phyloP scores from a whole-genome alignment of 2,329 filamentous ascomycete species.

The Fusarium clavum region DNA sequence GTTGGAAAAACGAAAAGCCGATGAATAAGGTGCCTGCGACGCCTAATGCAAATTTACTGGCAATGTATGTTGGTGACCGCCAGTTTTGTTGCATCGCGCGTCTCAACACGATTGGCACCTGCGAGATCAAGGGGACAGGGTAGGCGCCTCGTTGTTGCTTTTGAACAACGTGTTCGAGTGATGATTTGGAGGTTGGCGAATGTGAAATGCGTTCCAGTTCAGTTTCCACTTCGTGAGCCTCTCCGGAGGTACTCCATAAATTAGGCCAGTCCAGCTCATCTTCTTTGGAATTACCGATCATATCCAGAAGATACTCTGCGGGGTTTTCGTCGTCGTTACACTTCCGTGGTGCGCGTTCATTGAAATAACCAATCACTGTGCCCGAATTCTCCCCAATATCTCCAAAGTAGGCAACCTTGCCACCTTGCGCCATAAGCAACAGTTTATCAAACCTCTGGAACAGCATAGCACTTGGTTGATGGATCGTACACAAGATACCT shows the following conservation, averaged over 20 bases:
- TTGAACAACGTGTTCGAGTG: neutral
- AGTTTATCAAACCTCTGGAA: slow-evolving; percentile 70
- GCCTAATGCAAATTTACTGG: slow-evolving; percentile 74
- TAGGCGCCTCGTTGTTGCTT: neutral
- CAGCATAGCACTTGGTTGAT: slow-evolving; percentile 65
- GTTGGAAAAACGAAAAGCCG: slow-evolving; percentile 75
- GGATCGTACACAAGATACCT: slow-evolving; percentile 66
- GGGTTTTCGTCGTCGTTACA: slow-evolving; percentile 70
- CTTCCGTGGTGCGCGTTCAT: slow-evolving; percentile 69
- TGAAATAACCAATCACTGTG: slow-evolving; percentile 72
- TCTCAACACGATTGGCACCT: slow-evolving; percentile 72
- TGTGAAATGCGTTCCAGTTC: neutral
- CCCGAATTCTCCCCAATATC: slow-evolving; percentile 70
- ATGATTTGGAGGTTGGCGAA: neutral
- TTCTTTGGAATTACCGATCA: neutral
- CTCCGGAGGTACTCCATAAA: neutral
- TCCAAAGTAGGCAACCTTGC: slow-evolving; percentile 76
- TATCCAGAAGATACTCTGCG: slow-evolving; percentile 74
- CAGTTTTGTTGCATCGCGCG: slow-evolving; percentile 87
- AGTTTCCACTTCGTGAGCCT: neutral
- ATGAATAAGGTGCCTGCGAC: slow-evolving; percentile 75
- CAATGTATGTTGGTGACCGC: slow-evolving; percentile 83
- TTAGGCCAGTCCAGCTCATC: neutral
- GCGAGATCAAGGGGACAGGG: slow-evolving; percentile 50
- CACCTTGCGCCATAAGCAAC: slow-evolving; percentile 72